Percentiles rank a stretch among this genome's conserved stretches.
These are phyloP conservation scores for Taiozyma onychis DNA, from an alignment of 1,139 yeast species.

Conservation along the genomic window DNA sequence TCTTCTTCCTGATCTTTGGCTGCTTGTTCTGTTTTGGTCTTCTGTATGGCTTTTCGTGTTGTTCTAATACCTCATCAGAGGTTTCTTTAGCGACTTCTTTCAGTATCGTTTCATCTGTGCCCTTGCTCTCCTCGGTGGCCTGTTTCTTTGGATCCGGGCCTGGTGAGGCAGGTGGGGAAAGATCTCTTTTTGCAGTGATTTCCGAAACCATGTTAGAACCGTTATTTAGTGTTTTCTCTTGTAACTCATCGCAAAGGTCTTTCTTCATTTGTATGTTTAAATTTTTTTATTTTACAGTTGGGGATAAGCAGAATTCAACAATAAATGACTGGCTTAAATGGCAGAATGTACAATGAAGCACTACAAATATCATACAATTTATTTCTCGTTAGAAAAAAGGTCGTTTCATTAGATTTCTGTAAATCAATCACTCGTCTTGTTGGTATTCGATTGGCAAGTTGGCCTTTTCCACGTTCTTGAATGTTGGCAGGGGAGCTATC, in stretches of 20 bases:
- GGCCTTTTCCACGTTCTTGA: constrained; percentile 59
- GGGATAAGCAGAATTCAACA: not conserved
- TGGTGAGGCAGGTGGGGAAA: constrained; percentile 16
- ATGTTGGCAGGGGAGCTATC: constrained; percentile 46
- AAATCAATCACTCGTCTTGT: constrained; percentile 10
- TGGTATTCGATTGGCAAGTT: constrained; percentile 27
- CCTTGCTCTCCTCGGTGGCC: not conserved
- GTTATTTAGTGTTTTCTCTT: constrained; percentile 6
- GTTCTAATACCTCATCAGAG: not conserved
- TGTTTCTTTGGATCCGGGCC: constrained; percentile 8
- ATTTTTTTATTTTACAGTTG: not conserved
- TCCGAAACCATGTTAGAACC: constrained; percentile 6
- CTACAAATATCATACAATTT: not conserved
- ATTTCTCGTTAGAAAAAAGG: not conserved
- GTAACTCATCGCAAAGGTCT: constrained; percentile 13
- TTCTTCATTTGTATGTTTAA: constrained; percentile 3
- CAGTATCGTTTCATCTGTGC: not conserved
- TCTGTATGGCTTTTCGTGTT: not conserved
- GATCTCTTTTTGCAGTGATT: constrained; percentile 13
- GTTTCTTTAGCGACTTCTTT: not conserved
- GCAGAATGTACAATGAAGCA: not conserved
- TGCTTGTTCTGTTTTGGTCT: constrained; percentile 15
- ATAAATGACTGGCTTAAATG: not conserved
- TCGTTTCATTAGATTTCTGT: not conserved
- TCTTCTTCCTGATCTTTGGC: constrained; percentile 35